phyloP scores from a whole-genome alignment of 352 stramenopile genomes.

The Phytophthora kernoviae region DNA sequence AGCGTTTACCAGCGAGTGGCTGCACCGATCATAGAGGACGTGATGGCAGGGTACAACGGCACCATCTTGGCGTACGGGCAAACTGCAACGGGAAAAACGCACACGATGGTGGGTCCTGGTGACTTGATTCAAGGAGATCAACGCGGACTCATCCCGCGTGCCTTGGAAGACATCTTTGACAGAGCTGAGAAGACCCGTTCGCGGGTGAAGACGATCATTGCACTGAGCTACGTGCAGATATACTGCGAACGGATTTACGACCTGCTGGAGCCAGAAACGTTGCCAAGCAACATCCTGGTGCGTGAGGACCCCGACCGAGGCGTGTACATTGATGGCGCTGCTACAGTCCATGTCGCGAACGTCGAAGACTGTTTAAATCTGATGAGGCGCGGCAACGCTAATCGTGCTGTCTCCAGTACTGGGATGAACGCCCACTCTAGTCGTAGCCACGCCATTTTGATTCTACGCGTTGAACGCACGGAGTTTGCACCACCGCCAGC shows the following conservation, averaged over 20 bases:
- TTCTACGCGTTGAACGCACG: conserved; percentile 81
- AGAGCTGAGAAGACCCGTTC: conserved; percentile 34
- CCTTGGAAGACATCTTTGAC: conserved; percentile 65
- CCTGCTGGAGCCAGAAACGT: conserved; percentile 52
- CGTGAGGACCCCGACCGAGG: conserved; percentile 65
- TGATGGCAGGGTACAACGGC: conserved; percentile 69
- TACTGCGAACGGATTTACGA: conserved; percentile 85
- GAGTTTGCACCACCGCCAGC: conserved; percentile 34
- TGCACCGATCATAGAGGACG: conserved; percentile 60
- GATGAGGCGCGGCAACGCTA: conserved; percentile 55
- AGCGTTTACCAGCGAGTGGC: conserved; percentile 58
- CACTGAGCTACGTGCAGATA: conserved; percentile 79
- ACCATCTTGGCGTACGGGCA: conserved; percentile 77
- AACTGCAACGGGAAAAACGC: conserved; percentile 68
- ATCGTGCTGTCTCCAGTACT: conserved; percentile 82
- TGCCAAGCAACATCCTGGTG: conserved; percentile 54
- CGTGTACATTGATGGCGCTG: conserved; percentile 71
- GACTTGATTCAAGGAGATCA: conserved; percentile 38
- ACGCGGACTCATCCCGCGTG: conserved; percentile 64
- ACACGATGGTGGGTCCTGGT: conserved; percentile 67
- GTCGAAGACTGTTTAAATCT: conserved; percentile 54
- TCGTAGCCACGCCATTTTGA: conserved; percentile 88
- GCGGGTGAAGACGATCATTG: conserved; percentile 48
- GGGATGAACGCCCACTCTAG: conserved; percentile 89
- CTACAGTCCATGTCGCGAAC: conserved; percentile 42